Evolutionary conservation across 2,329 filamentous ascomycete species (phyloP).

Genomic region (Epichloe hybrida): DNA sequence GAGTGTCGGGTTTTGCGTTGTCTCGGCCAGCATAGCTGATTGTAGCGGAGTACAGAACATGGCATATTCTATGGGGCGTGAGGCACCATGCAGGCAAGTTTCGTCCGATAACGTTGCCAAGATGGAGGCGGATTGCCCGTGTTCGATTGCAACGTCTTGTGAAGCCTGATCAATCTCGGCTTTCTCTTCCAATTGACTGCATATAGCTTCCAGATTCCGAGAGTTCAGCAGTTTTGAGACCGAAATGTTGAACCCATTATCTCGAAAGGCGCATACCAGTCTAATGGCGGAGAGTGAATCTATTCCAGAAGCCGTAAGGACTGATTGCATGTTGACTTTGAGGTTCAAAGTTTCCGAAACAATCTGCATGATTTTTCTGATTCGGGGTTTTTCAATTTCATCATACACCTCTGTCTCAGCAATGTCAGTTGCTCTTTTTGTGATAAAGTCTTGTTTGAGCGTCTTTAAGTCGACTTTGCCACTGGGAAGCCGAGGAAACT

Average conservation of each 20-base stretch:
- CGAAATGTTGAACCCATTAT: conserved; percentile 37
- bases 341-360: conserved; percentile 28
- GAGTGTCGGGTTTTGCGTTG: conserved; percentile 38
- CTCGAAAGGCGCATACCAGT: conserved; percentile 50
- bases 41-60: conserved; percentile 61
- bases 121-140: neutral
- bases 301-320: conserved; percentile 42
- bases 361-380: conserved; percentile 22
- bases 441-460: conserved; percentile 38
- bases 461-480: conserved; percentile 67
- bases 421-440: conserved; percentile 7
- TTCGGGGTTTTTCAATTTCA: conserved; percentile 11
- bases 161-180: neutral
- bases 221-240: conserved; percentile 50
- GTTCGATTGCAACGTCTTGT: neutral
- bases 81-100: neutral
- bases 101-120: neutral
- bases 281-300: conserved; percentile 43
- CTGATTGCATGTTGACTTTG: conserved; percentile 22
- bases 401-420: neutral
- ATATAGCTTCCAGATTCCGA: conserved; percentile 25
- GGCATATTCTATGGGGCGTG: neutral
- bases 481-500: conserved; percentile 64
- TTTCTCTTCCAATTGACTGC: neutral
- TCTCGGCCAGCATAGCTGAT: conserved; percentile 68